Conservation (phyloP, 2,329 filamentous ascomycete species). For the Elsinoe australis region DNA sequence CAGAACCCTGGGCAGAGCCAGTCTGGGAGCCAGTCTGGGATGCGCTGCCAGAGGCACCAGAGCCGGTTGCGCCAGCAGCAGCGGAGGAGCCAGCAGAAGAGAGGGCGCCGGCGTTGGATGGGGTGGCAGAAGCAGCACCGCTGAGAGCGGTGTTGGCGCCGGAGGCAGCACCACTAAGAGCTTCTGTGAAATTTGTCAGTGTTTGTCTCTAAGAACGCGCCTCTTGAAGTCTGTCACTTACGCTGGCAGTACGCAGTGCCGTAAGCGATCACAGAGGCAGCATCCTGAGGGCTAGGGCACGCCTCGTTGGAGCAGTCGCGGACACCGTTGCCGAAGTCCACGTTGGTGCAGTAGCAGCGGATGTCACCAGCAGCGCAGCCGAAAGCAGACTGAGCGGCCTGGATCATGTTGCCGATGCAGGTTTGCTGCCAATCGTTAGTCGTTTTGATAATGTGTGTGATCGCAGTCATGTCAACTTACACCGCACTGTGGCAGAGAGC, state of each 20-base stretch:
- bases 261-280: slow-evolving; percentile 29
- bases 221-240: slow-evolving; percentile 4
- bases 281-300: slow-evolving; percentile 25
- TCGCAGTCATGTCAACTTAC: slow-evolving; percentile 25
- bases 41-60: slow-evolving; percentile 14
- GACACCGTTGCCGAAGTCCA: slow-evolving; percentile 33
- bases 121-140: slow-evolving; percentile 17
- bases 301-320: slow-evolving; percentile 34
- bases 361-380: slow-evolving; percentile 29
- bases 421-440: slow-evolving; percentile 25
- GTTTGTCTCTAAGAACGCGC: slow-evolving; percentile 2
- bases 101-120: slow-evolving; percentile 17
- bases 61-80: slow-evolving; percentile 15
- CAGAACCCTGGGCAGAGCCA: slow-evolving; percentile 20
- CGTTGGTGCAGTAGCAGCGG: slow-evolving; percentile 31
- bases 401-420: slow-evolving; percentile 33
- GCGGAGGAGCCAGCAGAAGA: slow-evolving; percentile 18
- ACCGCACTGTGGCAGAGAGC: slow-evolving; percentile 30
- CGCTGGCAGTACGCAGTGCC: slow-evolving; percentile 29
- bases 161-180: slow-evolving; percentile 15
- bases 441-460: slow-evolving; percentile 2
- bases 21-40: slow-evolving; percentile 16
- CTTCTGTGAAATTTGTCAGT: slow-evolving; percentile 14
- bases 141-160: slow-evolving; percentile 12
- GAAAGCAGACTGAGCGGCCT: slow-evolving; percentile 25